Evolutionary conservation across 371 early-diverging fungal species (phyloP).

Genomic region (Cokeromyces recurvatus): DNA sequence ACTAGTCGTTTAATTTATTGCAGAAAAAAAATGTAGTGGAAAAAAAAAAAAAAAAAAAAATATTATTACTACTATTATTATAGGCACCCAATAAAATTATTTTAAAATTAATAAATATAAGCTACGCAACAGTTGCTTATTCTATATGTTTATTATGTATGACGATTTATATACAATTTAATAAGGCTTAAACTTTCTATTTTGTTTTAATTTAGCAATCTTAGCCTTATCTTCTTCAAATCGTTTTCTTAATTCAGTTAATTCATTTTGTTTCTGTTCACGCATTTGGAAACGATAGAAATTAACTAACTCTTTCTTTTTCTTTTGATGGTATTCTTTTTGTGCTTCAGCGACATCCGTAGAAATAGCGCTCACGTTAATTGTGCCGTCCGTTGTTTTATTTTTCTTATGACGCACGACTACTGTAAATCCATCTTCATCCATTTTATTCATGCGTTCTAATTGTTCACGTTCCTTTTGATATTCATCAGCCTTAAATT

Average conservation of each 20-base stretch:
- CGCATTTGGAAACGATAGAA: slow-evolving; percentile 95
- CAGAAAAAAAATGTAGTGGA: too few species aligned
- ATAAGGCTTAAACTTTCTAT: slow-evolving; percentile 86
- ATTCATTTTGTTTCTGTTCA: slow-evolving; percentile 84
- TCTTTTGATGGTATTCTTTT: slow-evolving; percentile 24
- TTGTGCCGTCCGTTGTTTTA: slow-evolving; percentile 53
- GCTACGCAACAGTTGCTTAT: too few species aligned
- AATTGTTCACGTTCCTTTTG: slow-evolving; percentile 59
- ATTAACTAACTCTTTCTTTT: slow-evolving; percentile 75
- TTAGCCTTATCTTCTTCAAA: slow-evolving; percentile 91
- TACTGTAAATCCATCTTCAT: slow-evolving; percentile 92
- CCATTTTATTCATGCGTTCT: slow-evolving; percentile 72
- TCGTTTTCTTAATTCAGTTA: slow-evolving; percentile 78
- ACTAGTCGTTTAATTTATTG: too few species aligned
- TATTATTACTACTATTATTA: too few species aligned
- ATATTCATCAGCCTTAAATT: slow-evolving; percentile 80
- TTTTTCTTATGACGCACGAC: slow-evolving; percentile 69
- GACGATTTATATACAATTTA: too few species aligned
- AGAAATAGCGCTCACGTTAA: slow-evolving; percentile 49
- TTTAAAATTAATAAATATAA: too few species aligned
- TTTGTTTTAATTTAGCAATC: slow-evolving; percentile 76
- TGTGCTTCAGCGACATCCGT: slow-evolving; percentile 38
- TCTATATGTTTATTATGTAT: too few species aligned
- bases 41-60: too few species aligned
- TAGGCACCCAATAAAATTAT: too few species aligned